Base-by-base conservation (phyloP, 306 rosid genomes). In the Trichosanthes cucumerina region DNA sequence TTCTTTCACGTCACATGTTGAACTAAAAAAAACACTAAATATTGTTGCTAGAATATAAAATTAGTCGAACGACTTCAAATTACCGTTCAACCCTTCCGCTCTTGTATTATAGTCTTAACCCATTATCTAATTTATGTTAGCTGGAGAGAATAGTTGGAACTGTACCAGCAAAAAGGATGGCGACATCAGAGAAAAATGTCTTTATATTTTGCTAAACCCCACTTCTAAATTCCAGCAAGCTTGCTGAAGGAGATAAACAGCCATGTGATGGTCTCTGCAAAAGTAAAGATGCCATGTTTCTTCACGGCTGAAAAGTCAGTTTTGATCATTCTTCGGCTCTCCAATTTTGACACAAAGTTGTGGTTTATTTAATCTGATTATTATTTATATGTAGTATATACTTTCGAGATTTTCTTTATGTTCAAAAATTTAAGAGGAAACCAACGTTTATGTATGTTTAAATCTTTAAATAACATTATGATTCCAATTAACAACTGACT, bases 101-200 rank as follows among this genome's bases (percentile, higher is more conserved):
- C 16, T 36, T 41, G 39, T 46, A 4, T 56, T 38, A 21, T 26
- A 31, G n/a, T n/a, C n/a, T 71, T 77, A 5, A 12, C 79, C 5
- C 9, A 4, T 34, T 71, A 7, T 53, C 41, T 60, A 69, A 11
- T 50, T 8, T 28, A 19, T 15, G 12, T 57, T 62, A 88, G 91
- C 76, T 86, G 83, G 89, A 88, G 85, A 88, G 91, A 84, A 82
- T 88, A 56, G 88, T 88, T 71, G 89, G 91, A 88, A 84, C 75
- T 50, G 77, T 78, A 41, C 26, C 86, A 34, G 85, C 91, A 18
- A 88, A 84, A 80, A 84, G 83, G 77, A 86, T 86, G 91, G n/a
- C 60, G 78, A 64, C 74, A 19, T 84, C 89, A 13, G 88, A 88
- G 26, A 84, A 86, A 78, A 72, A 44, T 7, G 80, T 80, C 38